A percentile compares a stretch with the other conserved stretches of the same genome.
Evolutionary conservation across 1,139 yeast genomes (phyloP).

Genomic region (Arxiozyma telluris): DNA sequence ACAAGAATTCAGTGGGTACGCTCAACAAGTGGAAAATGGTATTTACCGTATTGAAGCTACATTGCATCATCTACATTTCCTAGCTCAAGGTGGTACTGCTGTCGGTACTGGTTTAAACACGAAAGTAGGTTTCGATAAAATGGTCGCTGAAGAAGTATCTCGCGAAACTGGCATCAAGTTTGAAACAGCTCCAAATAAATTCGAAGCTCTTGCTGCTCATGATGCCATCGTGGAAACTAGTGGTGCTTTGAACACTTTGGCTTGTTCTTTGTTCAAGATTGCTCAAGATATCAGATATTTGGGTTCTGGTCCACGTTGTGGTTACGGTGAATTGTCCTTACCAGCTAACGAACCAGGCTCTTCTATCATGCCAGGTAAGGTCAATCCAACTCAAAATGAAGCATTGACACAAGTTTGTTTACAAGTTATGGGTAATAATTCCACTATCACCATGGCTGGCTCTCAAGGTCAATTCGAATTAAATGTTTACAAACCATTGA

Average conservation of each 20-base stretch:
- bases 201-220: conserved; percentile 97
- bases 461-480: conserved; percentile 98
- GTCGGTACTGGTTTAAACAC: conserved; percentile 98
- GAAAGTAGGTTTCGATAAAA: conserved; percentile 73
- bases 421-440: conserved; percentile 94
- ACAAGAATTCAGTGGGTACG: conserved; percentile 96
- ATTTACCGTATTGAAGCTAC: conserved; percentile 72
- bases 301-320: conserved; percentile 99
- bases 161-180: conserved; percentile 80
- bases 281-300: conserved; percentile 97
- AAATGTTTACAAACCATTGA: conserved; percentile 94
- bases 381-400: conserved; percentile 98
- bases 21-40: conserved; percentile 85
- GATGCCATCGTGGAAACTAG: conserved; percentile 97
- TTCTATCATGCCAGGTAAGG: conserved; percentile 99
- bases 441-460: conserved; percentile 93
- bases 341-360: conserved; percentile 99
- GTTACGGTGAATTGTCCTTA: conserved; percentile 88
- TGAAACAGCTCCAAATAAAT: conserved; percentile 95
- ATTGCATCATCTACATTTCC: conserved; percentile 64
- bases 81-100: conserved; percentile 99
- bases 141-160: conserved; percentile 51
- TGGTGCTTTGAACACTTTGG: conserved; percentile 93
- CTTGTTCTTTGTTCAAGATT: conserved; percentile 86
- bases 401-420: conserved; percentile 97